Conservation (phyloP, 2,329 filamentous ascomycete species). For the Fulvia fulva region DNA sequence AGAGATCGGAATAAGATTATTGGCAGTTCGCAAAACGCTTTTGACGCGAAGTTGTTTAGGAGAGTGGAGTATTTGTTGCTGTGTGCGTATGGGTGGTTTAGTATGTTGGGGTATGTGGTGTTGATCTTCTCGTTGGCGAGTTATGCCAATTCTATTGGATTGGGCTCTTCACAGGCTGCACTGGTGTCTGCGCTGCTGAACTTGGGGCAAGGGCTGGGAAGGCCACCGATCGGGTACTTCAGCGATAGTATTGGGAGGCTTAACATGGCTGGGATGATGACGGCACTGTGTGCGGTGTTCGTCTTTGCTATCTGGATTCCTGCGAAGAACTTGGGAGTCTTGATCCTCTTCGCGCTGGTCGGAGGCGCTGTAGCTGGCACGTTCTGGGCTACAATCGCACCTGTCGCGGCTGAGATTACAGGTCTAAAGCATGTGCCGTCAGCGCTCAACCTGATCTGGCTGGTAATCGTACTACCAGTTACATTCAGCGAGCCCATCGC, state of each 20-base stretch:
- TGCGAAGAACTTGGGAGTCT: conserved; percentile 62
- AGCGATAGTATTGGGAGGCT: conserved; percentile 67
- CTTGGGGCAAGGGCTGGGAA: conserved; percentile 61
- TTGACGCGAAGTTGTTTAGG: conserved; percentile 61
- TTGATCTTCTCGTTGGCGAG: conserved; percentile 73
- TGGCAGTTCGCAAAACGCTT: conserved; percentile 62
- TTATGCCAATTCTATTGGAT: conserved; percentile 65
- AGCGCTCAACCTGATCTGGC: conserved; percentile 67
- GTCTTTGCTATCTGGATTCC: conserved; percentile 70
- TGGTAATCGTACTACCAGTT: conserved; percentile 65
- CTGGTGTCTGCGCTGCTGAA: conserved; percentile 72
- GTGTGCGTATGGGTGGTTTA: conserved; percentile 65
- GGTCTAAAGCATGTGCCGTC: conserved; percentile 66
- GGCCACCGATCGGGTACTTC: conserved; percentile 68
- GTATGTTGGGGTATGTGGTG: conserved; percentile 69
- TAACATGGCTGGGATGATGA: conserved; percentile 63
- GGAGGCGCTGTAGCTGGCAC: conserved; percentile 65
- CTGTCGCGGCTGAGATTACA: conserved; percentile 70
- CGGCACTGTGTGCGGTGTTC: conserved; percentile 61
- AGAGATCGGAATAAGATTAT: conserved; percentile 69
- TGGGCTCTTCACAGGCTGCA: conserved; percentile 63
- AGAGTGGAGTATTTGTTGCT: conserved; percentile 61
- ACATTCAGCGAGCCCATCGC: conserved; percentile 60
- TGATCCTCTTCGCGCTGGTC: conserved; percentile 67
- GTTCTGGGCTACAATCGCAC: conserved; percentile 62